Evolutionary conservation across 192 early-diverging fungal genomes (phyloP).

Genomic region (Mortierella claussenii): DNA sequence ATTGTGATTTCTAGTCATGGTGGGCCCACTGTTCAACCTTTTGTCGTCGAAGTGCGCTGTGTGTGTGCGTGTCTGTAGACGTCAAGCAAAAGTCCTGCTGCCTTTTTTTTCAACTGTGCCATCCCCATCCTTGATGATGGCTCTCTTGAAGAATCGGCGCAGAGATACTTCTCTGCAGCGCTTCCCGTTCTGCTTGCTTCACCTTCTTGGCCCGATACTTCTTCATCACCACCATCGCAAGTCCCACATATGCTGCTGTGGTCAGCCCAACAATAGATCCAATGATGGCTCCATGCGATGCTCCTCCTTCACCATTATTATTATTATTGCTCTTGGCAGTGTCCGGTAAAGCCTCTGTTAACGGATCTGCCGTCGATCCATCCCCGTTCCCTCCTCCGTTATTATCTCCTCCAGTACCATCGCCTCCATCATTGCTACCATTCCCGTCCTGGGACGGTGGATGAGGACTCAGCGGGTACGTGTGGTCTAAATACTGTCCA

Average conservation of each 20-base stretch:
- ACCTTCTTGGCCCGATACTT: slow-evolving; percentile 3
- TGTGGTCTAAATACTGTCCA: slow-evolving; percentile 39
- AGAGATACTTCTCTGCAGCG: slow-evolving; percentile 16
- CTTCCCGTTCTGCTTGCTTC: slow-evolving; percentile 20
- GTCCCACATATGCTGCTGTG: slow-evolving; percentile 28
- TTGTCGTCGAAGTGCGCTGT: too few relatives aligned
- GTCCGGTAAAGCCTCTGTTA: slow-evolving; percentile 11
- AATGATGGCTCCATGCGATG: slow-evolving; percentile 6
- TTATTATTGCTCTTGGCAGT: not conserved
- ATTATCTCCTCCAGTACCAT: not conserved
- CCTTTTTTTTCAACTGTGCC: too few relatives aligned
- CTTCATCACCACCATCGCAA: slow-evolving; percentile 31
- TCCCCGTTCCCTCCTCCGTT: not conserved
- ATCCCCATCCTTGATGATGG: slow-evolving; percentile 28
- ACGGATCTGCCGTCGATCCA: slow-evolving; percentile 15
- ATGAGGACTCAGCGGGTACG: slow-evolving; percentile 9
- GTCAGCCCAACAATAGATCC: slow-evolving; percentile 23
- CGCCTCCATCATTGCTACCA: slow-evolving; percentile 1
- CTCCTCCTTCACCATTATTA: not conserved
- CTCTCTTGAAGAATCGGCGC: slow-evolving; percentile 13
- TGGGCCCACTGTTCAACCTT: too few relatives aligned
- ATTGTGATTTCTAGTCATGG: too few relatives aligned
- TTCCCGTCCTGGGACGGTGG: slow-evolving; percentile 2
- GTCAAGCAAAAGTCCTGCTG: too few relatives aligned
- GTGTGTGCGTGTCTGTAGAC: too few relatives aligned